Base-by-base conservation (phyloP, 1,284 basidiomycete species). In the Ganoderma lingzhi region DNA sequence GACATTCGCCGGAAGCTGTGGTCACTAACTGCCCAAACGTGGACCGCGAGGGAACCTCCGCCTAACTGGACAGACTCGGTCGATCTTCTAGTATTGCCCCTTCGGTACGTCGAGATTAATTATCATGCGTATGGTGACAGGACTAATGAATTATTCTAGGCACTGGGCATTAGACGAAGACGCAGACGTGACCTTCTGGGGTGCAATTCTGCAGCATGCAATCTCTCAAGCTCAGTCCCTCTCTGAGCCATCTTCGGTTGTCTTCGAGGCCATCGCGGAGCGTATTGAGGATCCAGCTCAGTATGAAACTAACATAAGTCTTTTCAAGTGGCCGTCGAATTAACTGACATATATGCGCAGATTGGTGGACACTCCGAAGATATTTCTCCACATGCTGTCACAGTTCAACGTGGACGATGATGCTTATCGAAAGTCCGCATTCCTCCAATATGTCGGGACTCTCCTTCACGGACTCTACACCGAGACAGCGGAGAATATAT, bases 41-140 rank as follows among this genome's bases (percentile, higher is more conserved):
- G 74, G 70, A 12, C 35, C 9, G 61, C 61, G 14, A 63, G 55
- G 19, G 63, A 66, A 0, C 56, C 59, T 15, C 55, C 37, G 73
- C 66, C 68, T 6, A 61, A 35, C 2, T 85, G 83, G 84, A 74
- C 79, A 62, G 80, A 83, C 51, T 69, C 84, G 0, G 73, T 84
- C 2, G 77, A 78, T n/a, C 82, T 88, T 66, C 79, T 88, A 15
- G 73, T 76, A 0, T 77, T 86, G 62, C 85, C 88, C 5, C 73
- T 87, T 59, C 78, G 82, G 88, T 89, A 66, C 56, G 79, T 76
- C 5, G 28, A 42, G 6, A 35, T n/a, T 23, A 23, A 23, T 23
- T 23, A 23, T 39, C 8, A 14, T 37, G 10, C 1, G 8, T n/a
- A 39, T 6, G 14, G 19, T 39, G n/a, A n/a, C 23, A 3, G n/a